A percentile compares a stretch with the other conserved stretches of the same genome.
phyloP scores from a whole-genome alignment of 352 stramenopile genomes.

The Globisporangium megalacanthum region DNA sequence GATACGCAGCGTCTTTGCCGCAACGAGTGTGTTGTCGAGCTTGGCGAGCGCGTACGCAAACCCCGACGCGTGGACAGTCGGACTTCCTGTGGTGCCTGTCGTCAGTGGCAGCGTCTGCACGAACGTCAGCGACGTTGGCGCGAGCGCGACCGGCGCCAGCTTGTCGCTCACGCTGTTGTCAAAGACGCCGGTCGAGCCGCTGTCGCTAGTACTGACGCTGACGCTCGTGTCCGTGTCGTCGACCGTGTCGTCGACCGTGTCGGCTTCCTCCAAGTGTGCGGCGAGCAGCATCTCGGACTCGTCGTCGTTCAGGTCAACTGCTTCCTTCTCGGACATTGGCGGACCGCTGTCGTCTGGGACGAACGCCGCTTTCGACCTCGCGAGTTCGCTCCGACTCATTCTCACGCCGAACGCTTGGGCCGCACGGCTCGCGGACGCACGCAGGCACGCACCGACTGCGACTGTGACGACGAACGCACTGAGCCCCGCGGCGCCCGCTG shows the following conservation, averaged over 20 bases:
- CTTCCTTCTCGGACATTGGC: background rate
- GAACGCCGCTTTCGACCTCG: background rate
- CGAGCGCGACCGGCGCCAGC: constrained; percentile 3
- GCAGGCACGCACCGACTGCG: background rate
- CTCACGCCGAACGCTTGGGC: background rate
- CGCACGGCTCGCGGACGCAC: constrained; percentile 1
- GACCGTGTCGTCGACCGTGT: background rate
- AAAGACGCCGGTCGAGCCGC: background rate
- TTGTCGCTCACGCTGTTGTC: background rate
- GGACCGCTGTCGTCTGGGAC: background rate
- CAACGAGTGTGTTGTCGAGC: constrained; percentile 3
- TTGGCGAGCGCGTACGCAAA: constrained; percentile 7
- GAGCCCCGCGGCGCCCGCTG: constrained; percentile 18
- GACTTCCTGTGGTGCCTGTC: background rate
- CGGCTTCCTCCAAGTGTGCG: background rate
- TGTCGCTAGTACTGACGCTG: background rate
- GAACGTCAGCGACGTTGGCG: background rate
- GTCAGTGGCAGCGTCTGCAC: background rate
- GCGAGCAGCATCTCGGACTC: constrained; percentile 7
- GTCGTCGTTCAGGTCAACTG: constrained; percentile 1
- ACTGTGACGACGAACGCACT: constrained; percentile 11
- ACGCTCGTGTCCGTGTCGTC: background rate
- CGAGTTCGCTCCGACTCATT: constrained; percentile 1
- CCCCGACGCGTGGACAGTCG: background rate
- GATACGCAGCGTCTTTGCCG: constrained; percentile 5